Conservation (phyloP, 75 land plant species). For the Sequoiadendron giganteum region DNA sequence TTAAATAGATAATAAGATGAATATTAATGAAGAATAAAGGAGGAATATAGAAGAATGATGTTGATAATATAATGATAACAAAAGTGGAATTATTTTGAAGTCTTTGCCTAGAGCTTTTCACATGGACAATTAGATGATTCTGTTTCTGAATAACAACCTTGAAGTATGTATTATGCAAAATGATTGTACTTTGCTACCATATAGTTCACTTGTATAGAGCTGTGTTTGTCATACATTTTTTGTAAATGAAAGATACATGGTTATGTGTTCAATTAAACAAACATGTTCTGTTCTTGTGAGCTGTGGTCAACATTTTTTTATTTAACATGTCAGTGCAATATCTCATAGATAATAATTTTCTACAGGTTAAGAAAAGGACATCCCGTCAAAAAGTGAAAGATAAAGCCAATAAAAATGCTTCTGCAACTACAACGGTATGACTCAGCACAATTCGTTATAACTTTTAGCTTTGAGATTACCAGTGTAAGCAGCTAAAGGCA, state of each 20-base stretch:
- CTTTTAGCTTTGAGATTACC: not conserved
- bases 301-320: not conserved
- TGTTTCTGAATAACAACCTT: not conserved
- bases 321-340: not conserved
- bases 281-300: not conserved
- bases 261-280: not conserved
- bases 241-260: not conserved
- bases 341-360: not conserved
- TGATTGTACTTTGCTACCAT: not conserved
- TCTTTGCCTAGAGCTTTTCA: not conserved
- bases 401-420: constrained; percentile 18
- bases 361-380: constrained; percentile 39
- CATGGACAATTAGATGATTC: not conserved
- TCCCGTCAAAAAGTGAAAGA: constrained; percentile 39
- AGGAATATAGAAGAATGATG: no score
- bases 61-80: no score
- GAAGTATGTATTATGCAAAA: not conserved
- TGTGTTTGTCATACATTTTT: not conserved
- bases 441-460: not conserved
- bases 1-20: no score
- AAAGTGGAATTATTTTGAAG: no score
- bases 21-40: no score
- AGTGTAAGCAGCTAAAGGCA: not conserved
- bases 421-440: constrained; percentile 2
- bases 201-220: not conserved